Evolutionary conservation across 495 filamentous ascomycete species (phyloP), one percentile per base, ranked within the genome.

Genomic region (Physcia stellaris): DNA sequence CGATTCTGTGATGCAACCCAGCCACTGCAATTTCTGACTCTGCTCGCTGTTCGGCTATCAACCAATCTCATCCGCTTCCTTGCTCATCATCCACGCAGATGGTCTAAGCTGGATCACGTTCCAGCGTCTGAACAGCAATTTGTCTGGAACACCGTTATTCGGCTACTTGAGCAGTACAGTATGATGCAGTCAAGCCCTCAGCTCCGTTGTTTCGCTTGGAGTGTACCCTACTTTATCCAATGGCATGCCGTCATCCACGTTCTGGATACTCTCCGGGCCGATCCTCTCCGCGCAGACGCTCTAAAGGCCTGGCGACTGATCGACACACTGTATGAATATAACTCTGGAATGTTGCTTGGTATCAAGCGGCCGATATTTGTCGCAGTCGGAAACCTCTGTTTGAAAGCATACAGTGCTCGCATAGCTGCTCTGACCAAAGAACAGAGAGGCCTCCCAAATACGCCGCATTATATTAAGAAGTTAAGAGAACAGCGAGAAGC

Each of bases 371-470:
- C 53, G 4, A 49, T 59, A 23, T 39, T 46, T 17, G 28, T 52
- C 4, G 57, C 57, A 4, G 32, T 60, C 7, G 51, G 49, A 17
- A 59, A 54, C 40, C 43, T 60, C 17, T 54, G 47, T 11, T 28
- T 57, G 22, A 60, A 59, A 41, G 56, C 56, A 30, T 59, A 54
- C 42, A 49, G 46, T 46, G 51, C 42, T 41, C 43, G 48, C 30
- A 50, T 45, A 32, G 32, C 38, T 37, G 46, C 46, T 13, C 32
- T 48, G 16, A 15, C 18, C 18, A 40, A 23, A 10, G n/a, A 17
- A 24, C 20, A 22, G 5, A 33, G 18, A 12, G 3, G 22, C 33
- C 29, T 1, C 38, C 32, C 36, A 20, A 37, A 30, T 20, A 38
- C 47, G 36, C 48, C 49, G 47, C 27, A 37, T 15, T 52, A 43